Base-by-base conservation (phyloP, 495 filamentous ascomycete species). In the Neurospora intermedia region DNA sequence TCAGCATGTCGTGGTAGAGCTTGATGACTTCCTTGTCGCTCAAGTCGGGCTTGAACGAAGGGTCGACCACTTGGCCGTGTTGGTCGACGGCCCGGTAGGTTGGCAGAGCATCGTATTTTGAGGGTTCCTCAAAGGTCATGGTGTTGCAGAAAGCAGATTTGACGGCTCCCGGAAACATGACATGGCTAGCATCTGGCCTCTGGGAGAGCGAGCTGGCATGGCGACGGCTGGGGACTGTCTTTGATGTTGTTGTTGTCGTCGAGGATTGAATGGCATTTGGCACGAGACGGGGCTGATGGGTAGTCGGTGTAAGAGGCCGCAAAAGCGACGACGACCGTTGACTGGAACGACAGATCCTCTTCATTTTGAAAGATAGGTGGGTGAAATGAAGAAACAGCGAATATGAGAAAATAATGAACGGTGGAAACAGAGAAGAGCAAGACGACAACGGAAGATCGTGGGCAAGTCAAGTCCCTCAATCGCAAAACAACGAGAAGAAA, bases 81-180 rank as follows among this genome's bases (percentile, higher is more conserved):
- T 94, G 92, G 77, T 96, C 91, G 79, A 97, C 88, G 8, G 92
- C 88, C 38, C 94, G 91, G 82, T 94, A 98, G 11, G 94, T 98
- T 43, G 93, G 88, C 77, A 98, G 89, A 9, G 93, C 89, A 18
- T 90, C 85, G 77, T 84, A 83, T 74, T 89, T 78, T 90, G 74
- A 85, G 4, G 94, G 92, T 46, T 88, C 85, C 69, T 91, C 86
- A 81, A 98, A 98, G 31, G 84, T 80, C 80, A 98, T 90, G 6
- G 87, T 82, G 74, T 88, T 89, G 5, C 92, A 97, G 81, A 99
- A 98, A 72, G 93, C 92, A 82, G 92, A 96, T 81, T 96, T 92
- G 39, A 99, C 87, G 0, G 96, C 96, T n/a, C 96, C 96, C 0
- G 96, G 96, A 75, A 99, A 99, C 43, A 90, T 90, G 54, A 99